Evolutionary conservation across 2,329 filamentous ascomycete genomes (phyloP), one percentile per base, ranked within the genome.

Genomic region (Orbilia oligospora): DNA sequence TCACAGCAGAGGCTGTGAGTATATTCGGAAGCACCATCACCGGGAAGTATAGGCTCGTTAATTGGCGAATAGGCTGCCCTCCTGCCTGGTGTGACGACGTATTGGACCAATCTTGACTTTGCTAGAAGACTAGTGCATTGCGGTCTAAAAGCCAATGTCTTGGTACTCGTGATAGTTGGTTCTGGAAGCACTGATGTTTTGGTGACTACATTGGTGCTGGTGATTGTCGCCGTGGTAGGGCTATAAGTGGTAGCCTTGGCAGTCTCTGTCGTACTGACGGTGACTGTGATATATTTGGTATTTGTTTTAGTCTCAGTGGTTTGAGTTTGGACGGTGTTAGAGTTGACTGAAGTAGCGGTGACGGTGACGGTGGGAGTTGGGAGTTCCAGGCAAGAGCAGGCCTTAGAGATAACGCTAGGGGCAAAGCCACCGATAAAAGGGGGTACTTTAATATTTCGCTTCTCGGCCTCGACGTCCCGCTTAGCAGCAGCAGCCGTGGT

Each of bases 321-420:
- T 33, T 58, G 51, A 33, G 66, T 69, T 18, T 58, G 49, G n/a
- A 69, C 33, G 8, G 51, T 58, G n/a, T 69, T 56, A 12, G 49
- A 6, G 12, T 48, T 27, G 20, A 18, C 18, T 16, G 51, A 44
- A 12, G 66, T 69, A 4, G 36, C 36, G 4, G 49, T 72, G 53
- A 53, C 12, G 4, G 69, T 72, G 24, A 72, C 18, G 1, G 69
- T 66, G 27, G 69, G 49, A 36, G 58, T 72, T 10, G 69, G 69
- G 12, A 72, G 44, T 27, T 53, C 69, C n/a, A 72, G 69, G 46
- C 69, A 72, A 38, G 49, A 58, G 27, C 69, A 72, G 48, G 20
- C 69, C 6, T 56, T 58, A 8, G 69, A 72, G 41, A 72, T 58
- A 72, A 51, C 61, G 10, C 48, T 36, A 9, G 69, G 16, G n/a